A percentile compares a stretch with the other conserved stretches of the same genome.
phyloP scores from a whole-genome alignment of 106 monocot species.

The Dendrobium chrysotoxum region DNA sequence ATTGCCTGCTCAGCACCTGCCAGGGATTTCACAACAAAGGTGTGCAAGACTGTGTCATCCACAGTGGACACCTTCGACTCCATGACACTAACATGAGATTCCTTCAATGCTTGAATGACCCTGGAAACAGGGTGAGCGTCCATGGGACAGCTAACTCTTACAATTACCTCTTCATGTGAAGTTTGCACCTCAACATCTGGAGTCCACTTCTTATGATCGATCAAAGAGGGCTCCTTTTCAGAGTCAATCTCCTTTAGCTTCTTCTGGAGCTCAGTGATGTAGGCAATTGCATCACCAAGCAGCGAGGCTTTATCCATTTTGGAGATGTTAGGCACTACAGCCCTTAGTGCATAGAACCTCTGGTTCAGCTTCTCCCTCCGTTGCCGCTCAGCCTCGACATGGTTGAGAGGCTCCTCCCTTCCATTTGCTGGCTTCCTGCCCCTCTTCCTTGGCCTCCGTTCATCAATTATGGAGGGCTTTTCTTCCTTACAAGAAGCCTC shows the following conservation, averaged over 20 bases:
- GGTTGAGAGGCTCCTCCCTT: slow-evolving; percentile 59
- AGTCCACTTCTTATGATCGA: not conserved
- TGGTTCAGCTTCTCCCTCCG: slow-evolving; percentile 79
- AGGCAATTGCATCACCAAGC: slow-evolving; percentile 64
- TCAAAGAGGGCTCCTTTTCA: slow-evolving; percentile 20
- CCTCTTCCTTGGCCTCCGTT: slow-evolving; percentile 49
- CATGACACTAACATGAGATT: slow-evolving; percentile 40
- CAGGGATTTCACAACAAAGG: slow-evolving; percentile 58
- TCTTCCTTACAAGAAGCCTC: slow-evolving; percentile 32
- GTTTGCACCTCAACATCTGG: slow-evolving; percentile 49
- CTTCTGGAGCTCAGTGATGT: slow-evolving; percentile 68
- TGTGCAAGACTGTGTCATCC: slow-evolving; percentile 54
- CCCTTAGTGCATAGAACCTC: slow-evolving; percentile 62
- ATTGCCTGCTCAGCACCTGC: slow-evolving; percentile 39
- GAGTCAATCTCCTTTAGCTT: slow-evolving; percentile 67
- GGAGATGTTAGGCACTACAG: slow-evolving; percentile 76
- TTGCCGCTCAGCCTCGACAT: slow-evolving; percentile 75
- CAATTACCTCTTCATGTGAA: slow-evolving; percentile 49
- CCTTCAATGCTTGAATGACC: slow-evolving; percentile 63
- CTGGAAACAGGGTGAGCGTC: slow-evolving; percentile 65
- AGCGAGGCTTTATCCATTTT: slow-evolving; percentile 81
- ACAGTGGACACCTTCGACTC: slow-evolving; percentile 47
- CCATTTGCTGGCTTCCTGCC: slow-evolving; percentile 75
- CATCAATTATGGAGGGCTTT: slow-evolving; percentile 10
- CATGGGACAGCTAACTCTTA: slow-evolving; percentile 62